Evolutionary conservation across 139 green algal genomes (phyloP).

Genomic region (Ettlia oleoabundans): DNA sequence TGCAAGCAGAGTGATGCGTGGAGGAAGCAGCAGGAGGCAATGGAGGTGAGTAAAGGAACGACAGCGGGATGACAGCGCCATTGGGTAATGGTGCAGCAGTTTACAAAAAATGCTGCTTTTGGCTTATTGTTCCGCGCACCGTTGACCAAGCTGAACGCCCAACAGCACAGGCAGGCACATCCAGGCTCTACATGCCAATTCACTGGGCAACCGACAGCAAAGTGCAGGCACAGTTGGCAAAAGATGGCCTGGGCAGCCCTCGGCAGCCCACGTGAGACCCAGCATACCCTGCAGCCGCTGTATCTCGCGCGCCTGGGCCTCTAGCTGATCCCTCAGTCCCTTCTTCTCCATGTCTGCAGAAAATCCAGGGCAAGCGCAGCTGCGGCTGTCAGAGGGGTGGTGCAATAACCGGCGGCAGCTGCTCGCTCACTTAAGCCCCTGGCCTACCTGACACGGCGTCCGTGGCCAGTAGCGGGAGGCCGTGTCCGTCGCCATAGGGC

Average conservation of each 20-base stretch:
- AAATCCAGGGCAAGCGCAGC: too few species aligned
- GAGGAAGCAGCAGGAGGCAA: too few species aligned
- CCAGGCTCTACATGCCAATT: too few species aligned
- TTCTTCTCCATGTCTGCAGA: slow-evolving; percentile 36
- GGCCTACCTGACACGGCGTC: slow-evolving; percentile 25
- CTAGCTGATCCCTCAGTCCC: slow-evolving; percentile 36
- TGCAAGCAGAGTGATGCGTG: too few species aligned
- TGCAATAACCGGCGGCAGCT: too few species aligned
- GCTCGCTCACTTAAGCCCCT: not conserved
- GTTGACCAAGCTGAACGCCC: too few species aligned
- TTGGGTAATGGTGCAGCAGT: too few species aligned
- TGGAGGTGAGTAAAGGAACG: too few species aligned
- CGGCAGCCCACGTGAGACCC: not conserved
- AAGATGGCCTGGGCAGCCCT: too few species aligned
- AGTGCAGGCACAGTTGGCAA: not conserved
- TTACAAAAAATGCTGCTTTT: not conserved
- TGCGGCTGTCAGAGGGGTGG: too few species aligned
- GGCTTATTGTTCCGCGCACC: not conserved
- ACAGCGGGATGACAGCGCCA: too few species aligned
- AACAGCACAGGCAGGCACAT: too few species aligned
- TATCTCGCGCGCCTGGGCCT: slow-evolving; percentile 39
- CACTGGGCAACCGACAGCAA: not conserved
- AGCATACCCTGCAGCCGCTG: slow-evolving; percentile 37
- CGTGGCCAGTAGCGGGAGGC: slow-evolving; percentile 26
- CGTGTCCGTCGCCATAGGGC: not conserved